These are phyloP conservation scores for Nicotiana tabacum DNA, from an alignment of 257 asterid genomes.

Conservation along the genomic window DNA sequence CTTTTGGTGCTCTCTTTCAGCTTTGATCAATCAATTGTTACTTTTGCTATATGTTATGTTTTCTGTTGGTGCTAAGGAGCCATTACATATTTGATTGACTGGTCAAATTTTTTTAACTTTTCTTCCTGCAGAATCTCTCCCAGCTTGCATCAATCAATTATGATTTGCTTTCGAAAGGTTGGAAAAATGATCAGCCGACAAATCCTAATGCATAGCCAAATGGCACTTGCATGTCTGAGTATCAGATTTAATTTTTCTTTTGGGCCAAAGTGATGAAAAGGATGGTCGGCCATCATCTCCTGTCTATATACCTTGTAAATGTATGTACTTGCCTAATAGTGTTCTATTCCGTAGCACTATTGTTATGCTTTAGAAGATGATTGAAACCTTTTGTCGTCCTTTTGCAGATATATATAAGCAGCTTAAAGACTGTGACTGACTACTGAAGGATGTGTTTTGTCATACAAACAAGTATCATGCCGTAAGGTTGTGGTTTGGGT, in stretches of 20 bases:
- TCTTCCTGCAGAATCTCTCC: constrained; percentile 63
- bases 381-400: not conserved
- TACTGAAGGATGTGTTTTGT: not conserved
- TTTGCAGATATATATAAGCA: constrained; percentile 17
- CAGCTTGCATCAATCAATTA: constrained; percentile 96
- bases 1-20: not conserved
- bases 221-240: not conserved
- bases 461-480: not conserved
- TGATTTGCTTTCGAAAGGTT: constrained; percentile 83
- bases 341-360: not conserved
- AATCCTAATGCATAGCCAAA: constrained; percentile 38
- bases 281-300: not conserved
- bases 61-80: not conserved
- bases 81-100: not conserved
- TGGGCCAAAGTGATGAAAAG: not conserved
- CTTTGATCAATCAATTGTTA: not conserved
- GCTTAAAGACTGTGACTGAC: constrained; percentile 4
- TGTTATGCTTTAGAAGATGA: not conserved
- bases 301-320: constrained; percentile 5
- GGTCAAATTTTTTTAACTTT: not conserved
- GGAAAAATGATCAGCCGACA: constrained; percentile 68
- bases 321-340: not conserved
- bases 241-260: not conserved
- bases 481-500: not conserved
- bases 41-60: not conserved